These are phyloP conservation scores for Neocatenulostroma microsporum DNA, from an alignment of 2,329 filamentous ascomycete genomes.

Conservation along the genomic window DNA sequence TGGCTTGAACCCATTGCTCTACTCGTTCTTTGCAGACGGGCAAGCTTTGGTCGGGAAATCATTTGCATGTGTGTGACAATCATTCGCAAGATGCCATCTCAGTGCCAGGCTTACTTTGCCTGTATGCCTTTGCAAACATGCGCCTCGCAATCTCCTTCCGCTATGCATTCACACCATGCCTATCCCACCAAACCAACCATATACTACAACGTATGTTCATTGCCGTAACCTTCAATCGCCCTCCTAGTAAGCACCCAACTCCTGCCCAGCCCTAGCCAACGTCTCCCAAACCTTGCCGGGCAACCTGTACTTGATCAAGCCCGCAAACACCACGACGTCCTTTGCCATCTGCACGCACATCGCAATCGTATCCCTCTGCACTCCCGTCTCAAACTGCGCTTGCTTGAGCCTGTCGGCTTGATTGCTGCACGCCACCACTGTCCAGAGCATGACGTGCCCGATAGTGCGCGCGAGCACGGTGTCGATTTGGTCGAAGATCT, in stretches of 20 bases:
- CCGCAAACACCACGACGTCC: constrained; percentile 89
- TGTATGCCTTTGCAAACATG: no score
- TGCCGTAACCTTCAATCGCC: not conserved
- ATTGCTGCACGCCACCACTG: constrained; percentile 73
- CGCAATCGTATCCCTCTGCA: constrained; percentile 51
- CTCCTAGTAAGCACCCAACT: constrained; percentile 37
- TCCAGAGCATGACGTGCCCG: constrained; percentile 89
- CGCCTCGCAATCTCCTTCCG: no score
- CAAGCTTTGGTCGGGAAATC: no score
- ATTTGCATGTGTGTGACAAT: no score
- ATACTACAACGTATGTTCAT: no score
- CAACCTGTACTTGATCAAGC: constrained; percentile 83
- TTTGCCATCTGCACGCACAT: constrained; percentile 71
- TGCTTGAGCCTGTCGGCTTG: constrained; percentile 64
- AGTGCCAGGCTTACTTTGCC: no score
- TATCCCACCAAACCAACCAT: no score
- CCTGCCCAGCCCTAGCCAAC: constrained; percentile 70
- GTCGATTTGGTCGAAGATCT: constrained; percentile 70
- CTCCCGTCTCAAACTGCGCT: constrained; percentile 60
- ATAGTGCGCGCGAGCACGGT: constrained; percentile 81
- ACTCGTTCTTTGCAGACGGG: no score
- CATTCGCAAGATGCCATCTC: no score
- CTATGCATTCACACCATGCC: no score
- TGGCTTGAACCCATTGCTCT: no score
- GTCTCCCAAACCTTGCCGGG: constrained; percentile 82